Conservation (phyloP, 2,329 filamentous ascomycete species). For the Conoideocrella luteorostrata region DNA sequence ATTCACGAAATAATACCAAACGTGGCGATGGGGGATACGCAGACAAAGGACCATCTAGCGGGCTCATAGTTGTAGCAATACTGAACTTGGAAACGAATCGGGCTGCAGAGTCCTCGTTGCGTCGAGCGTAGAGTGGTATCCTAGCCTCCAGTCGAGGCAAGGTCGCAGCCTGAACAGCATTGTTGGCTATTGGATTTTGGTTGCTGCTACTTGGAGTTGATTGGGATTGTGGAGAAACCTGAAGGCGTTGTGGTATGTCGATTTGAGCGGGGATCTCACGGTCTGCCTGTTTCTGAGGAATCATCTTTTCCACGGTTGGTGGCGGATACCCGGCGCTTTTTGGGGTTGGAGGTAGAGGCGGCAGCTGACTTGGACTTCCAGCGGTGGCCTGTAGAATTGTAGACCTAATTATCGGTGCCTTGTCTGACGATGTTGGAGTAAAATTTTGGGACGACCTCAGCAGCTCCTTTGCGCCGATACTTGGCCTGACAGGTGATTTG, state of each 20-base stretch:
- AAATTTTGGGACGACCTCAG: neutral
- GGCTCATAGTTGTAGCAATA: constrained; percentile 18
- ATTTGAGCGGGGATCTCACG: neutral
- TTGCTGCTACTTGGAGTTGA: neutral
- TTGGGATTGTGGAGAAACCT: neutral
- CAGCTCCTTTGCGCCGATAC: neutral
- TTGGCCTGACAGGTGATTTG: constrained; percentile 19
- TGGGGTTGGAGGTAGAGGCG: neutral
- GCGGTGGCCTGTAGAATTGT: neutral
- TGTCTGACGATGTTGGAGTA: neutral
- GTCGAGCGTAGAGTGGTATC: neutral
- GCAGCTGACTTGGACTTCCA: neutral
- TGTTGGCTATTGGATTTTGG: too few relatives aligned
- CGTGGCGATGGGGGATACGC: constrained; percentile 6
- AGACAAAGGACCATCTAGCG: constrained; percentile 8
- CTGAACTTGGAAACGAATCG: constrained; percentile 24
- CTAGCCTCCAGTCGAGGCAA: neutral
- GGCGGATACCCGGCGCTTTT: neutral
- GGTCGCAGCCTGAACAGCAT: too few relatives aligned
- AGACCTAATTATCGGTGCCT: neutral
- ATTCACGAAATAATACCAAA: constrained; percentile 4
- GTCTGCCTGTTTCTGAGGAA: neutral
- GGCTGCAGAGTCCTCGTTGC: constrained; percentile 1
- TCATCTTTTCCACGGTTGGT: neutral
- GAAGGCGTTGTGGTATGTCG: neutral